Percentiles rank a stretch among this genome's conserved stretches.
Conservation (phyloP, 768 basidiomycete genomes). For the Leccinum arenicola region DNA sequence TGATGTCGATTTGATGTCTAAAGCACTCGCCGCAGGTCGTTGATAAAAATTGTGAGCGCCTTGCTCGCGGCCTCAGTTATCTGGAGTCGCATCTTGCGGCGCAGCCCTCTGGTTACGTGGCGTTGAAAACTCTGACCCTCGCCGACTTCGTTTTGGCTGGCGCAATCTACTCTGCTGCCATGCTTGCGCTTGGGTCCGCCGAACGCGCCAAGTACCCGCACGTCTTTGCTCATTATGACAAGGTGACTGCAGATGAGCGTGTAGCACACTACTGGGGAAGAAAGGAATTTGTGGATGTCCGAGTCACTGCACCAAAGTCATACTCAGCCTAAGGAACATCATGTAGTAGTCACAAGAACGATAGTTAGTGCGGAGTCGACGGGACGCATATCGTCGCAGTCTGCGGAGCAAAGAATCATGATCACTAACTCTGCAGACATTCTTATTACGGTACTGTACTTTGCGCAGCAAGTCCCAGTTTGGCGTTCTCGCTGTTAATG, state of each 20-base stretch:
- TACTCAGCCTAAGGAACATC: background rate
- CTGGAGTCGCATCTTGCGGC: conserved; percentile 18
- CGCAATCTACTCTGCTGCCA: background rate
- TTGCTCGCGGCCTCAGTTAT: conserved; percentile 1
- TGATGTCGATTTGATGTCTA: background rate
- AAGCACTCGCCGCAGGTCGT: background rate
- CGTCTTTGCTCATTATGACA: conserved; percentile 19
- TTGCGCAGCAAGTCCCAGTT: too few relatives aligned
- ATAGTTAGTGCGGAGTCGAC: background rate
- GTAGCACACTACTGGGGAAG: conserved; percentile 13
- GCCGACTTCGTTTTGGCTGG: conserved; percentile 20
- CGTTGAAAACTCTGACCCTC: conserved; percentile 11
- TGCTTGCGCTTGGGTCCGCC: conserved; percentile 7
- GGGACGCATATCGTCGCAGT: too few relatives aligned
- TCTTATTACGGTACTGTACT: too few relatives aligned
- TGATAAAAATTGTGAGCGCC: background rate
- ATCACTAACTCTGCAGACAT: too few relatives aligned
- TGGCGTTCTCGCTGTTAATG: background rate
- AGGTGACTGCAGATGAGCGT: conserved; percentile 15
- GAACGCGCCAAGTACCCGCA: conserved; percentile 15
- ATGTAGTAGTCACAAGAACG: background rate
- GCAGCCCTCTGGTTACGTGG: conserved; percentile 12
- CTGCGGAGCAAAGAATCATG: too few relatives aligned
- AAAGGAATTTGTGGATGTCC: conserved; percentile 6
- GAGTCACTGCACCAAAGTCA: conserved; percentile 1